Base-by-base conservation (phyloP, 2,329 filamentous ascomycete species). In the Phaeoacremonium minimum region DNA sequence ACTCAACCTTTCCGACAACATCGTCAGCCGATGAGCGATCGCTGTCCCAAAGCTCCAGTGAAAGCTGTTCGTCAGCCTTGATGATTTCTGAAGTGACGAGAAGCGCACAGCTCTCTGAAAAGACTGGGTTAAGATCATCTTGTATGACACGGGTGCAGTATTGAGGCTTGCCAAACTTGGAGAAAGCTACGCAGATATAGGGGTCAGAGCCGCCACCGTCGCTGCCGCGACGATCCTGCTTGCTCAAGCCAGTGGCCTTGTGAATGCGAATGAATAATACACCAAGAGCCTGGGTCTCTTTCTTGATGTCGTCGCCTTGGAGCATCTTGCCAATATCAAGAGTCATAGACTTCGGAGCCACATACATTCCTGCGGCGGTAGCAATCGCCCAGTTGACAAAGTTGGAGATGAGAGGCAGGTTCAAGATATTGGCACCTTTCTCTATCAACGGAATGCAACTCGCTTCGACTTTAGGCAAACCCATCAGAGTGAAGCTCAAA, bases 131-230 rank as follows among this genome's bases (percentile, higher is more conserved):
- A 37, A 95, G 73, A 48, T 96, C 85, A 53, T 97, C 91, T 35
- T 91, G 88, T 45, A 97, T 96, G 35, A 97, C 90, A 32, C 93
- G 82, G 2, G 93, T 97, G 61, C 90, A 96, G 62, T 95, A 97
- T 77, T 95, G 94, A 2, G 91, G 91, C 64, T 98, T 98, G 38
- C 86, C 87, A 50, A 96, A 97, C 60, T 97, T 96, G 52, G 87
- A 94, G 69, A 94, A 97, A 28, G 86, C 84, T 22, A 97, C 74
- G 19, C 91, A 96, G 56, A 97, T 94, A 59, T 97, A 97, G 0
- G 91, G 89, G 49, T 98, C 93, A 34, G 87, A 94, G 30, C 91
- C 91, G 20, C 93, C 91, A 14, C 88, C 85, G 35, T 83, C 75
- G 51, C 82, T 90, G 28, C 89, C 90, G 40, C 87, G 81, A 32